Base-by-base conservation (phyloP, 1,284 basidiomycete genomes). In the Rhodotorula mucilaginosa region DNA sequence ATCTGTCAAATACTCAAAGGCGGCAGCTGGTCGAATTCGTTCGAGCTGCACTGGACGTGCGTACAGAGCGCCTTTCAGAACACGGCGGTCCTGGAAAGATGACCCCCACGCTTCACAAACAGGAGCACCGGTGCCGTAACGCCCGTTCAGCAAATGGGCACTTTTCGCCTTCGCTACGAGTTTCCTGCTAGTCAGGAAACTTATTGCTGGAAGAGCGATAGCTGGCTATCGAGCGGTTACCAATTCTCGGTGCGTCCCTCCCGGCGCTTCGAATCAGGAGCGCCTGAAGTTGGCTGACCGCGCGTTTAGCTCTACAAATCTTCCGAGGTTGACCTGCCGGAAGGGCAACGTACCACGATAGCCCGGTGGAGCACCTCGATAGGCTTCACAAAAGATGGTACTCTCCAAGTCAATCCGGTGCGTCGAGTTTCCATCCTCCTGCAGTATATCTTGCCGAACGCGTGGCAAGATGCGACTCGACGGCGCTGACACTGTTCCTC, bases 301-400 rank as follows among this genome's bases (percentile, higher is more conserved):
- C 18, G 2, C 47, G 15, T 5, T 5, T 23, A 62, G 60, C 54
- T 67, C 18, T 58, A 46, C 54, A 26, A 34, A 6, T 31, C 48
- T 0, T 21, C 5, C 39, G 58, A 59, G 19, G n/a, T 47, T 3
- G 54, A 67, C 1, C 19, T 26, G 3, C 39, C 57, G 6, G 63
- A 58, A 46, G 57, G 49, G 29, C 52, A 59, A 16, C 26, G 57
- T 4, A 31, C 16, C 3, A 6, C 34, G 3, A 31, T 70, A 23
- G 69, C 69, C 12, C 61, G 44, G 31, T 70, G 69, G 69, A 12
- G 61, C 1, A 59, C 46, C 10, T n/a, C n/a, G 2, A 49, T n/a
- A 2, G 12, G 61, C 18, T 10, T 70, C 39, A 44, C 34, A 12
- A 70, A 70, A 47, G 64, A 66, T 21, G 69, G 69, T 2, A 31